phyloP scores from a whole-genome alignment of 176 grass and related monocot genomes.

The Oryza australiensis region DNA sequence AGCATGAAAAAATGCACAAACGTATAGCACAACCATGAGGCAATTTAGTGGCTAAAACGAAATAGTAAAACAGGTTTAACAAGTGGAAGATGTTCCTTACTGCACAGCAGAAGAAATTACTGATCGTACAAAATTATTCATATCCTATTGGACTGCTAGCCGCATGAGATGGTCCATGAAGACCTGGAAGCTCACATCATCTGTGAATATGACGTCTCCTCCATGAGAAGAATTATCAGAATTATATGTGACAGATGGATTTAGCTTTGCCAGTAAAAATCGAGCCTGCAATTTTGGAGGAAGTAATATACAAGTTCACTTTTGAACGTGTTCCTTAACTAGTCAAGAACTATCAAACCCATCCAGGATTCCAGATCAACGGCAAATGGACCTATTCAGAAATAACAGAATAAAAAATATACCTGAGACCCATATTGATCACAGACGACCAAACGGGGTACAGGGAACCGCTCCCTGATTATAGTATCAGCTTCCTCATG shows the following conservation, averaged over 20 bases:
- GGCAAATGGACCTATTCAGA: background rate
- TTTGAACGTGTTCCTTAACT: background rate
- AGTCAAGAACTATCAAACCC: background rate
- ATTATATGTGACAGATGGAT: conserved; percentile 85
- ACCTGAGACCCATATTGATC: conserved; percentile 96
- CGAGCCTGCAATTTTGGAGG: conserved; percentile 58
- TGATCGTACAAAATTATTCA: conserved; percentile 37
- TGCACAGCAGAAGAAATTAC: conserved; percentile 26
- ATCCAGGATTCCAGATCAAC: background rate
- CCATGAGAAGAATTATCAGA: conserved; percentile 57
- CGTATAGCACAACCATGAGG: background rate
- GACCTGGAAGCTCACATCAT: conserved; percentile 85
- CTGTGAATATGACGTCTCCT: conserved; percentile 82
- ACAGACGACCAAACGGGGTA: conserved; percentile 83
- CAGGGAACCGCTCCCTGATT: conserved; percentile 87
- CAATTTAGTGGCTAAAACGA: background rate
- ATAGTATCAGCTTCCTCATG: conserved; percentile 73
- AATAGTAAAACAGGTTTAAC: background rate
- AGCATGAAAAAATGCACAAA: background rate
- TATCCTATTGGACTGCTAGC: conserved; percentile 64
- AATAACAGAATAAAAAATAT: background rate
- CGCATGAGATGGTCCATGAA: conserved; percentile 93
- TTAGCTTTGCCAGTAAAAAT: conserved; percentile 87
- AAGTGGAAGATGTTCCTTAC: background rate
- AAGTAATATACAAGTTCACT: background rate